A percentile compares a stretch with the other conserved stretches of the same genome.
Evolutionary conservation across 208 protist genomes (phyloP).

Genomic region (Trypanosoma rangeli): DNA sequence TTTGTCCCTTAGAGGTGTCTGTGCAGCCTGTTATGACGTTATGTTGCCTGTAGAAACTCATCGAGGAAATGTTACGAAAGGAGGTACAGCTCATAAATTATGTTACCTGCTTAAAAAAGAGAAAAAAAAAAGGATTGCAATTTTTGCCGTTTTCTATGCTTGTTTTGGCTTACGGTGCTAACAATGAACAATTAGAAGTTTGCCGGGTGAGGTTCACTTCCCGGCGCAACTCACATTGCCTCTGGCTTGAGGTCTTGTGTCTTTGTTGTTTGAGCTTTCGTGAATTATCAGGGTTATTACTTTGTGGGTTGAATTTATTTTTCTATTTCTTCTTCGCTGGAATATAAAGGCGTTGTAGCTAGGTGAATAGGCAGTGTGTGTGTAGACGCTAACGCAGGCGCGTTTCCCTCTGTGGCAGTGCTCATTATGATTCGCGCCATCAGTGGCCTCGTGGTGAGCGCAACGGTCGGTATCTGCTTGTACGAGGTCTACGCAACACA

Average conservation of each 20-base stretch:
- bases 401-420: background rate
- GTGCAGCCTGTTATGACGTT: background rate
- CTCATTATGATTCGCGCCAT: slow-evolving; percentile 38
- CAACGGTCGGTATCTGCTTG: slow-evolving; percentile 27
- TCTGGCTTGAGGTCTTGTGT: too few species aligned
- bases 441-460: slow-evolving; percentile 24
- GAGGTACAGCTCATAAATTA: slow-evolving; percentile 8
- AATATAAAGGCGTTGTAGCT: background rate
- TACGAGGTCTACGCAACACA: slow-evolving; percentile 26
- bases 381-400: background rate
- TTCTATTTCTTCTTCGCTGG: background rate
- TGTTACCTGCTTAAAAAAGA: slow-evolving; percentile 5
- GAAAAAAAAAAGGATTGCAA: slow-evolving; percentile 8
- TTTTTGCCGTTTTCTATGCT: background rate
- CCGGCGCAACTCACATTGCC: too few species aligned
- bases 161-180: background rate
- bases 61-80: background rate
- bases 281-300: too few species aligned
- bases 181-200: slow-evolving; percentile 4
- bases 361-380: background rate
- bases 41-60: background rate
- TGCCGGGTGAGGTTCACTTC: too few species aligned
- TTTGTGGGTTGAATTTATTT: too few species aligned
- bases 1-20: background rate
- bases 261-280: background rate